phyloP scores from a whole-genome alignment of 805 yeast genomes.

The Starmerella khaoyaiensis region DNA sequence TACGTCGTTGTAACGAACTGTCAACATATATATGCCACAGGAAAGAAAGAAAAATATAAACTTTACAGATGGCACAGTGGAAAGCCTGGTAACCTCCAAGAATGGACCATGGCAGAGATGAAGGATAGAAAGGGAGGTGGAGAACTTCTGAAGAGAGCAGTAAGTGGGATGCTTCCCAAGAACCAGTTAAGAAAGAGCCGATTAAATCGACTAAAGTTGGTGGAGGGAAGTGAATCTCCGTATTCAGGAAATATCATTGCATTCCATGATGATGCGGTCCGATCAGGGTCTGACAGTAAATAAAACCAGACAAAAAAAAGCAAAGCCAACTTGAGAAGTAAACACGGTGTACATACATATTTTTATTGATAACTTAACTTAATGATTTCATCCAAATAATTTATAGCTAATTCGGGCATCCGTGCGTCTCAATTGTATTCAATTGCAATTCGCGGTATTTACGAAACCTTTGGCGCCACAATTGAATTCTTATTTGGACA shows the following conservation, averaged over 20 bases:
- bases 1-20: constrained; percentile 95
- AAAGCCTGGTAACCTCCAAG: constrained; percentile 78
- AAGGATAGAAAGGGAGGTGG: constrained; percentile 70
- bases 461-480: constrained; percentile 8
- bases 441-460: too few species aligned
- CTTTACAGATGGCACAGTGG: constrained; percentile 81
- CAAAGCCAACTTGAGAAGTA: too few species aligned
- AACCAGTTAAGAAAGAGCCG: constrained; percentile 69
- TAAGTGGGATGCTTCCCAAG: constrained; percentile 91
- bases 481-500: constrained; percentile 8
- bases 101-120: constrained; percentile 67
- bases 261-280: constrained; percentile 53
- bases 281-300: too few species aligned
- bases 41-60: constrained; percentile 68
- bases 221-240: constrained; percentile 81
- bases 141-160: constrained; percentile 79
- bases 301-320: too few species aligned
- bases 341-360: too few species aligned
- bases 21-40: constrained; percentile 65
- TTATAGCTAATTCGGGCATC: not conserved
- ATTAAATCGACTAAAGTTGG: constrained; percentile 70
- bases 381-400: not conserved
- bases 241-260: constrained; percentile 73
- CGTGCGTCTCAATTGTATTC: too few species aligned
- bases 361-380: not conserved